Conservation (phyloP, 2,329 filamentous ascomycete species). For the Graphilbum ipis-grandicollis region DNA sequence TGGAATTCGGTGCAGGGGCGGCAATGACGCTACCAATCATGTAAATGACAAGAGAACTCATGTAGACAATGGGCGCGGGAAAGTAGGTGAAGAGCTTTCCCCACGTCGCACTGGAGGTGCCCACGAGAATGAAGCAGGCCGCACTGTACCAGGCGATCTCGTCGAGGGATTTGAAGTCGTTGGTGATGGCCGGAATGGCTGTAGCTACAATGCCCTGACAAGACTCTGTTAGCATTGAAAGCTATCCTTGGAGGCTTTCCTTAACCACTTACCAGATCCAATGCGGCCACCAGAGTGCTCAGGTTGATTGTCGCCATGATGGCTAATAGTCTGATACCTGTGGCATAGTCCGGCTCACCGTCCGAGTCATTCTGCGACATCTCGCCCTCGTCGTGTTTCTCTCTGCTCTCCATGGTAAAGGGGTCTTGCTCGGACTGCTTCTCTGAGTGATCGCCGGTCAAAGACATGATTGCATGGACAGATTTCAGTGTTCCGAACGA, state of each 20-base stretch:
- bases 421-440: too few species aligned
- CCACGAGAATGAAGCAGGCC: constrained; percentile 1
- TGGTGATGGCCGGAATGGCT: constrained; percentile 1
- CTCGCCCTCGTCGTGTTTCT: too few species aligned
- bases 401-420: too few species aligned
- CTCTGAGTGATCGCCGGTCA: too few species aligned
- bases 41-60: neutral
- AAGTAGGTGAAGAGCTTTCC: neutral
- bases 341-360: neutral
- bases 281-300: neutral
- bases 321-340: neutral
- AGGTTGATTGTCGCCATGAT: neutral
- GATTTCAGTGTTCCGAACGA: too few species aligned
- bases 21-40: neutral
- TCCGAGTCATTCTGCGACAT: too few species aligned
- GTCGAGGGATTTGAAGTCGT: neutral
- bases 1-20: neutral
- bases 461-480: too few species aligned
- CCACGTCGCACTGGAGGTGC: neutral
- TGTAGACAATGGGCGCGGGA: neutral
- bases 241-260: too few species aligned
- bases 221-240: too few species aligned
- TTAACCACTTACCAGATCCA: too few species aligned
- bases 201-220: constrained; percentile 1
- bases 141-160: neutral